Percentiles rank a stretch among this genome's conserved stretches.
phyloP scores from a whole-genome alignment of 1,284 basidiomycete genomes.

The Sporisorium iseilematis-ciliati region DNA sequence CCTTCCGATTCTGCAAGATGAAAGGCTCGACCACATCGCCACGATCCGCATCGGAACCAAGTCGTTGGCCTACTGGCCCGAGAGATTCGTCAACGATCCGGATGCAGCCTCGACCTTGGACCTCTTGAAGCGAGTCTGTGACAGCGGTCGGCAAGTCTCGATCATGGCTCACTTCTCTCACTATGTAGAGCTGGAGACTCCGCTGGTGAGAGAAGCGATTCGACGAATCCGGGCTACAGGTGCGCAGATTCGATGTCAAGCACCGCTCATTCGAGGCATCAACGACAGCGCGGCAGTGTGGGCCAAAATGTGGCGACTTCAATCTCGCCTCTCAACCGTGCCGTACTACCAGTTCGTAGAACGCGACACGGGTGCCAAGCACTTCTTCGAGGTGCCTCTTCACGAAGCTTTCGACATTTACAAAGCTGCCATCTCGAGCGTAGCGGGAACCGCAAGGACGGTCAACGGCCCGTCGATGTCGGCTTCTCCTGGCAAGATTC shows the following conservation, averaged over 20 bases:
- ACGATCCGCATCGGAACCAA: conserved; percentile 14
- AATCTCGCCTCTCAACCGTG: neutral
- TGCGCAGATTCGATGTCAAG: conserved; percentile 14
- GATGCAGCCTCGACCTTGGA: conserved; percentile 9
- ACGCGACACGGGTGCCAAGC: conserved; percentile 6
- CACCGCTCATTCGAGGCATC: conserved; percentile 10
- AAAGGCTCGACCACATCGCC: neutral
- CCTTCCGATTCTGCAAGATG: neutral
- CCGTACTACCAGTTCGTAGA: conserved; percentile 14
- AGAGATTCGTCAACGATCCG: conserved; percentile 8
- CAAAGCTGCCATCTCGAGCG: conserved; percentile 9
- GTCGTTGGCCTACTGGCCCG: conserved; percentile 15
- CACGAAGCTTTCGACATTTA: conserved; percentile 8
- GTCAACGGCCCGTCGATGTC: conserved; percentile 11
- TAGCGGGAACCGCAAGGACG: conserved; percentile 8
- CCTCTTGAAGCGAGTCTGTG: conserved; percentile 3
- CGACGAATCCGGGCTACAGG: conserved; percentile 6
- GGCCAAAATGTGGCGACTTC: conserved; percentile 8
- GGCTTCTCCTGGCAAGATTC: conserved; percentile 12
- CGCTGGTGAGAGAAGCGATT: conserved; percentile 6
- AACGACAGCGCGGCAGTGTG: conserved; percentile 7
- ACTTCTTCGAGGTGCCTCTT: conserved; percentile 12
- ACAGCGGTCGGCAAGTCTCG: conserved; percentile 10
- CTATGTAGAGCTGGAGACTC: neutral
- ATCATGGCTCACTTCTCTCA: conserved; percentile 14